Percentiles rank a stretch among this genome's conserved stretches.
Evolutionary conservation across 805 yeast species (phyloP).

Genomic region (Hanseniaspora singularis): DNA sequence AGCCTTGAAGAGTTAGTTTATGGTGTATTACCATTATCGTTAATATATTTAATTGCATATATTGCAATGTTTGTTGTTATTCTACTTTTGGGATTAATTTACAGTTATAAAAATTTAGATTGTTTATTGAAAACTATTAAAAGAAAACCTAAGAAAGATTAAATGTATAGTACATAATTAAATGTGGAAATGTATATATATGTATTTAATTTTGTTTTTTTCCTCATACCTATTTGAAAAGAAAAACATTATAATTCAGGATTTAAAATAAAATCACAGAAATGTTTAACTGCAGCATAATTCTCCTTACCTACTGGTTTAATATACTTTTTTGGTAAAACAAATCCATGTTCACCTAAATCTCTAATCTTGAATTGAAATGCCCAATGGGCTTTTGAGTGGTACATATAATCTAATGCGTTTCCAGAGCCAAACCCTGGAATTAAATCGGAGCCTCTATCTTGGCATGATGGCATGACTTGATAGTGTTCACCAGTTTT

Average conservation of each 20-base stretch:
- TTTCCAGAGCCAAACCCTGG: slow-evolving; percentile 74
- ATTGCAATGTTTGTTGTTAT: background rate
- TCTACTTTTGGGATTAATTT: too few species aligned
- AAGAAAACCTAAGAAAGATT: too few species aligned
- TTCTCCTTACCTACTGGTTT: slow-evolving; percentile 68
- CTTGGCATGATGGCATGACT: slow-evolving; percentile 69
- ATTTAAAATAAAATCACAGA: slow-evolving; percentile 42
- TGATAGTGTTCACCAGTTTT: slow-evolving; percentile 52
- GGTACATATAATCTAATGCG: slow-evolving; percentile 74
- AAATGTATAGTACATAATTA: too few species aligned
- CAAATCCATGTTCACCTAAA: slow-evolving; percentile 70
- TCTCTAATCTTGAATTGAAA: slow-evolving; percentile 73
- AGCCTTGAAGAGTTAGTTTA: slow-evolving; percentile 3
- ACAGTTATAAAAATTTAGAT: background rate
- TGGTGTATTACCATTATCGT: slow-evolving; percentile 5
- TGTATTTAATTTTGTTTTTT: too few species aligned
- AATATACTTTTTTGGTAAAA: slow-evolving; percentile 59
- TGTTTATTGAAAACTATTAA: too few species aligned
- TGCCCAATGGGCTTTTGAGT: slow-evolving; percentile 71
- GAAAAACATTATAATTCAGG: slow-evolving; percentile 32
- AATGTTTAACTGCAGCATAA: slow-evolving; percentile 54
- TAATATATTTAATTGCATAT: background rate
- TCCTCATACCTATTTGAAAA: too few species aligned
- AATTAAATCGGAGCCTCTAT: slow-evolving; percentile 57
- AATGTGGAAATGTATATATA: too few species aligned